Conservation (phyloP, 768 basidiomycete genomes). For the Tylopilus intermedius region DNA sequence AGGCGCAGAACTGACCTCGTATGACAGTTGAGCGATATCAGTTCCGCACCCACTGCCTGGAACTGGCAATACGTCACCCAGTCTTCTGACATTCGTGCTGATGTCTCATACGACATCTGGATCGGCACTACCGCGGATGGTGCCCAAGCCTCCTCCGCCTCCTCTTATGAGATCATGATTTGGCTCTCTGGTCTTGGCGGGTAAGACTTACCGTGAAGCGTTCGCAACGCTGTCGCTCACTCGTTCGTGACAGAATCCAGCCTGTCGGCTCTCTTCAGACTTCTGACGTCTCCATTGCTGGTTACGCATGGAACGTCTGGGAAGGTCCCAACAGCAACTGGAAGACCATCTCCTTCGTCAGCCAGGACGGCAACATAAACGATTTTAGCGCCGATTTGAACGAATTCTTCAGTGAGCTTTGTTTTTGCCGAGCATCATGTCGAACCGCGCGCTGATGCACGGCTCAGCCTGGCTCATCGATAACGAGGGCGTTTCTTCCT, state of each 20-base stretch:
- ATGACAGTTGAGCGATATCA: neutral
- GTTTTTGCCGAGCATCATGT: neutral
- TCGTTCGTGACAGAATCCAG: neutral
- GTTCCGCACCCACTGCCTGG: neutral
- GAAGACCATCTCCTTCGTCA: neutral
- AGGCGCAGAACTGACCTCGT: neutral
- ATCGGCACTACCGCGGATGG: neutral
- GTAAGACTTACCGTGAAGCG: neutral
- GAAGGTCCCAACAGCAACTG: neutral
- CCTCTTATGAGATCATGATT: neutral
- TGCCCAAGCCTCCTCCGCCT: neutral
- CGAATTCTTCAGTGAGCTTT: neutral
- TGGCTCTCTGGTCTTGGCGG: neutral
- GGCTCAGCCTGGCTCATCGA: neutral
- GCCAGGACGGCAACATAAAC: neutral
- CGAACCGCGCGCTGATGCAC: neutral
- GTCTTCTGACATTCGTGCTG: neutral
- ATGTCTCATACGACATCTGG: neutral
- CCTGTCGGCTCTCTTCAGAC: neutral
- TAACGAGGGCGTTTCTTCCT: neutral
- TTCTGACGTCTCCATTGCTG: neutral
- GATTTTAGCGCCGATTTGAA: neutral
- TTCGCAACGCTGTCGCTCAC: neutral
- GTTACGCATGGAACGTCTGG: neutral
- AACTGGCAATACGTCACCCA: neutral